Conservation (phyloP, 176 grass and related monocot species). For the Lolium multiflorum region DNA sequence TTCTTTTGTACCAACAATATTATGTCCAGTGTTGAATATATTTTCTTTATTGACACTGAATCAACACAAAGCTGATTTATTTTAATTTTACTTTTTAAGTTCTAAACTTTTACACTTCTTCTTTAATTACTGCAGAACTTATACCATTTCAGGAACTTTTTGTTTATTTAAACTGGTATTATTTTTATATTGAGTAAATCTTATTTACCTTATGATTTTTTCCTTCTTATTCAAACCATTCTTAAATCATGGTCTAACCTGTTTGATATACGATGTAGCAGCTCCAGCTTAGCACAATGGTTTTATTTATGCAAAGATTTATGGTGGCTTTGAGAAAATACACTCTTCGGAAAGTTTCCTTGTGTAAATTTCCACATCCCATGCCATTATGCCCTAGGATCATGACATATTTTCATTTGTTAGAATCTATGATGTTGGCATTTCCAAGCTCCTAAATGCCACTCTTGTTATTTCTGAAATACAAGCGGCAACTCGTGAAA, state of each 20-base stretch:
- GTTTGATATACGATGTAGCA: conserved; percentile 48
- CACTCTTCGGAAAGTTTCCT: conserved; percentile 86
- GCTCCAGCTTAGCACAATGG: conserved; percentile 73
- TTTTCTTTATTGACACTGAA: too few species aligned
- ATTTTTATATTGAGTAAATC: conserved; percentile 23
- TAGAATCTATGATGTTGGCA: conserved; percentile 95
- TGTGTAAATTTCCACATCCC: conserved; percentile 30
- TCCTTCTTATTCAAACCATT: conserved; percentile 11
- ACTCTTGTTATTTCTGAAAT: conserved; percentile 97
- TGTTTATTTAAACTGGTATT: conserved; percentile 14
- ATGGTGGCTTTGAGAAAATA: conserved; percentile 98
- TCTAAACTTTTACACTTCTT: neutral
- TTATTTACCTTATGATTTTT: neutral
- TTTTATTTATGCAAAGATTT: conserved; percentile 97
- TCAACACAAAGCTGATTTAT: neutral
- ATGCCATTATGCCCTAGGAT: conserved; percentile 23
- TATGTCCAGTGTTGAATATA: too few species aligned
- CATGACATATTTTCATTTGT: conserved; percentile 56
- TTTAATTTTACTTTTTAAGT: neutral
- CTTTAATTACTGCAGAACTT: neutral
- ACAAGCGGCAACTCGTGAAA: conserved; percentile 84
- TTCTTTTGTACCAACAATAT: too few species aligned
- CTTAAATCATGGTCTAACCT: neutral
- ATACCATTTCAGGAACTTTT: conserved; percentile 26
- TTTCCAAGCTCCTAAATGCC: conserved; percentile 94